Evolutionary conservation across 495 filamentous ascomycete genomes (phyloP).

Genomic region (Stereocaulon alpinum): DNA sequence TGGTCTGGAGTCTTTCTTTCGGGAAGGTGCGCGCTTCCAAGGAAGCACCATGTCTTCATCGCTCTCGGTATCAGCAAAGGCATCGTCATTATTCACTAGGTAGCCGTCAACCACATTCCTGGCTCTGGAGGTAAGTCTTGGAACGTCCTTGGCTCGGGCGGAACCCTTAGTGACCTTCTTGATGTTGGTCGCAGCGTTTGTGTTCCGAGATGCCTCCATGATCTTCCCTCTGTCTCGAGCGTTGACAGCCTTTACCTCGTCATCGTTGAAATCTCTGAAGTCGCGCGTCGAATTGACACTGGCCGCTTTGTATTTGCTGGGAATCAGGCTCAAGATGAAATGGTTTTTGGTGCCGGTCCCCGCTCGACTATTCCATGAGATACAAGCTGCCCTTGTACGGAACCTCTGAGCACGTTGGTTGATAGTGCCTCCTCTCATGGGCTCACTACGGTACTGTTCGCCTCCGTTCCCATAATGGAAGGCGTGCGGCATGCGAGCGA

Average conservation of each 20-base stretch:
- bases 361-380: conserved; percentile 1
- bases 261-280: not conserved
- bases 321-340: not conserved
- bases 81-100: too few relatives aligned
- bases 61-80: too few relatives aligned
- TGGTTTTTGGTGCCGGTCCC: not conserved
- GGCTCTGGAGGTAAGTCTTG: too few relatives aligned
- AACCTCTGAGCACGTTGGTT: conserved; percentile 1
- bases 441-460: not conserved
- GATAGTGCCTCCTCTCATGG: not conserved
- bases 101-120: too few relatives aligned
- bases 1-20: too few relatives aligned
- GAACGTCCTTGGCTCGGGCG: too few relatives aligned
- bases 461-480: not conserved
- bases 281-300: not conserved
- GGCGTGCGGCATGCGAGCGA: not conserved
- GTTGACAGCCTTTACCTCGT: not conserved
- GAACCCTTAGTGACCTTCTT: too few relatives aligned
- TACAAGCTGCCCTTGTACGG: not conserved
- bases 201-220: too few relatives aligned
- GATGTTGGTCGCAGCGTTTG: too few relatives aligned
- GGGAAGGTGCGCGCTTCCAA: too few relatives aligned
- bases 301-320: not conserved
- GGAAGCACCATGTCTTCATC: too few relatives aligned
- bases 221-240: not conserved